These are phyloP conservation scores for Phanerochaete carnosa DNA, from an alignment of 768 basidiomycete genomes.

Conservation along the genomic window DNA sequence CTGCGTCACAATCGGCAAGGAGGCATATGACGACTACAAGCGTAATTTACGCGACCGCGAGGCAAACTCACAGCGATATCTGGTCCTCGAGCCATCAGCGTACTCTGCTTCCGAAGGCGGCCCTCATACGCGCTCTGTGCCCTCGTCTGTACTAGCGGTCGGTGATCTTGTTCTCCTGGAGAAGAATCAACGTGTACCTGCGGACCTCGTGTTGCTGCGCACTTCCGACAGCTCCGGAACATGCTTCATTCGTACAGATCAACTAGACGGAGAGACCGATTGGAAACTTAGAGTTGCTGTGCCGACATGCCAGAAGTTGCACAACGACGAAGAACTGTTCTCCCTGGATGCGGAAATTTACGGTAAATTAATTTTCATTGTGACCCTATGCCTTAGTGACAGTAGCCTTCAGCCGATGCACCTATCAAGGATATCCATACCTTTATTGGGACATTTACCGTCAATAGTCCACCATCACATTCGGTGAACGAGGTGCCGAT, in stretches of 20 bases:
- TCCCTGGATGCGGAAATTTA: slow-evolving; percentile 85
- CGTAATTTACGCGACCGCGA: slow-evolving; percentile 89
- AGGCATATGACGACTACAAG: slow-evolving; percentile 98
- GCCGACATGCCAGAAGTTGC: slow-evolving; percentile 73
- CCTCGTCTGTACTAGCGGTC: slow-evolving; percentile 84
- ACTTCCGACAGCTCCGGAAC: slow-evolving; percentile 90
- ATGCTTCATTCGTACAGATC: slow-evolving; percentile 97
- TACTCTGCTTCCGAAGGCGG: slow-evolving; percentile 25
- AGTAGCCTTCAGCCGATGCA: slow-evolving; percentile 66
- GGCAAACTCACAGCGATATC: slow-evolving; percentile 92
- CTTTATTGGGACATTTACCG: slow-evolving; percentile 90
- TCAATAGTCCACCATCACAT: slow-evolving; percentile 46
- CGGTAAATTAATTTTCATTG: slow-evolving; percentile 44
- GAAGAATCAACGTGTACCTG: slow-evolving; percentile 96
- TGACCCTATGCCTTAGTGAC: slow-evolving; percentile 5
- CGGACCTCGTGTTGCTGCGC: slow-evolving; percentile 85
- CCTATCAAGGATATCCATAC: slow-evolving; percentile 97
- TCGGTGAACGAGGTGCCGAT: slow-evolving; percentile 34
- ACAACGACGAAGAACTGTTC: slow-evolving; percentile 52
- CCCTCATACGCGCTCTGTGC: slow-evolving; percentile 64
- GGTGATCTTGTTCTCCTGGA: slow-evolving; percentile 90
- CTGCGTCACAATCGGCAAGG: slow-evolving; percentile 95
- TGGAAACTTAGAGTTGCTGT: slow-evolving; percentile 97
- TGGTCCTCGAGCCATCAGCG: slow-evolving; percentile 63
- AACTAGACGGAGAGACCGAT: slow-evolving; percentile 97